Evolutionary conservation across 129 eudicot species (phyloP), one percentile per base, ranked within the genome.

Genomic region (Pittosporum tobira): DNA sequence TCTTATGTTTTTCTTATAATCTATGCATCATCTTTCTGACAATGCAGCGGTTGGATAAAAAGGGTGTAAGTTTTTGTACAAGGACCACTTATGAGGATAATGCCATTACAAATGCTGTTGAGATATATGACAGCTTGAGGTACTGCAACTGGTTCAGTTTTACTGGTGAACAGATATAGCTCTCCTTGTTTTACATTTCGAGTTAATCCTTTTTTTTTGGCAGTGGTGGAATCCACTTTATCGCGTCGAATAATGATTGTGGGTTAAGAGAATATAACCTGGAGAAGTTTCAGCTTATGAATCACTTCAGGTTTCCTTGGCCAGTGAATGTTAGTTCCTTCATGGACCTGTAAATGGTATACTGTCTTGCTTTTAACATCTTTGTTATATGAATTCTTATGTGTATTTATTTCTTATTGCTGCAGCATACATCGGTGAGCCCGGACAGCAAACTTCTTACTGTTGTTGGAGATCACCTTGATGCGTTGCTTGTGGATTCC

Each of bases 361-460:
- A 30, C 36, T 31, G 3, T 14, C 43, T 55, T 55, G 24, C n/a
- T 16, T 10, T 29, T 1, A 7, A n/a, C 14, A 16, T 9, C 26
- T 27, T 3, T 34, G 38, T 34, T 34, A 34, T 34, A 11, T 34
- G 38, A 34, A 19, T 56, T 3, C 8, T 53, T 28, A 24, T 1
- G 13, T 25, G 38, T 28, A 19, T 25, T 8, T 56, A 10, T 57
- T 36, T 2, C 36, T 42, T 56, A 11, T 51, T 65, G 47, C 26
- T 80, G 79, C 88, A 87, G 96, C 96, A 87, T 73, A 83, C 88
- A 63, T 83, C 96, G 4, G 26, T 87, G 68, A 87, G 96, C 44
- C 94, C 96, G 5, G 83, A 83, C 47, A 59, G 88, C 22, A 83
- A 78, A 64, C 81, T 83, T 55, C 67, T 87, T n/a, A 62, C 73